These are phyloP conservation scores for Stephania japonica DNA, from an alignment of 164 flowering plant species.

Conservation along the genomic window DNA sequence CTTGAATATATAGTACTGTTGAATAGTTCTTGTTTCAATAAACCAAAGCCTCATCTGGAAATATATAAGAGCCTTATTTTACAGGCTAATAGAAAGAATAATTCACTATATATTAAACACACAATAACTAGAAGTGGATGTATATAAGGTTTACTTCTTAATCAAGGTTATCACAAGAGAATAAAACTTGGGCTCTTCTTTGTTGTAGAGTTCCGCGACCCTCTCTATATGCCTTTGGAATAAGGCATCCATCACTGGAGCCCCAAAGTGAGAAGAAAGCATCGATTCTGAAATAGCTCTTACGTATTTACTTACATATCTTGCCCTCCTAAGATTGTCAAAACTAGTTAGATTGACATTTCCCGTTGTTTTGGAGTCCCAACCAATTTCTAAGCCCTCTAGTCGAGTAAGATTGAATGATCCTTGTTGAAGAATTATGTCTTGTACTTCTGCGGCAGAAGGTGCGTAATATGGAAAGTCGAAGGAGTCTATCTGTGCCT, in stretches of 20 bases:
- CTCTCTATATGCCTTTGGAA: not conserved
- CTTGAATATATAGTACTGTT: too few species aligned
- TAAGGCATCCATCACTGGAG: not conserved
- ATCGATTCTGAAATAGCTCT: conserved; percentile 2
- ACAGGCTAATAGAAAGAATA: too few species aligned
- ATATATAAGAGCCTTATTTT: too few species aligned
- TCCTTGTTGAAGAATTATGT: not conserved
- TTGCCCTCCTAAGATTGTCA: not conserved
- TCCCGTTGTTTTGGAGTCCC: not conserved
- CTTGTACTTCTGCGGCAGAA: not conserved
- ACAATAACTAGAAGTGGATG: too few species aligned
- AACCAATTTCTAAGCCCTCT: not conserved
- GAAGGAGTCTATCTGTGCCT: not conserved
- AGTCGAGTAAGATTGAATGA: too few species aligned
- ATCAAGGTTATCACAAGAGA: not conserved
- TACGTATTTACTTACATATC: not conserved
- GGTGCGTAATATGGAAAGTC: not conserved
- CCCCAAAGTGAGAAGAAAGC: conserved; percentile 4
- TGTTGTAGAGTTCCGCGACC: not conserved
- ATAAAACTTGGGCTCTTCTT: not conserved
- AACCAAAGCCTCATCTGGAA: too few species aligned
- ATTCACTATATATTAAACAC: too few species aligned
- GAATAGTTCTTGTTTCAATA: too few species aligned
- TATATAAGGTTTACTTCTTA: not conserved
- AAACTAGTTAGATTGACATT: not conserved